Percentiles rank a stretch among this genome's conserved stretches.
Evolutionary conservation across 1,284 basidiomycete genomes (phyloP).

Genomic region (Tylopilus sp.): DNA sequence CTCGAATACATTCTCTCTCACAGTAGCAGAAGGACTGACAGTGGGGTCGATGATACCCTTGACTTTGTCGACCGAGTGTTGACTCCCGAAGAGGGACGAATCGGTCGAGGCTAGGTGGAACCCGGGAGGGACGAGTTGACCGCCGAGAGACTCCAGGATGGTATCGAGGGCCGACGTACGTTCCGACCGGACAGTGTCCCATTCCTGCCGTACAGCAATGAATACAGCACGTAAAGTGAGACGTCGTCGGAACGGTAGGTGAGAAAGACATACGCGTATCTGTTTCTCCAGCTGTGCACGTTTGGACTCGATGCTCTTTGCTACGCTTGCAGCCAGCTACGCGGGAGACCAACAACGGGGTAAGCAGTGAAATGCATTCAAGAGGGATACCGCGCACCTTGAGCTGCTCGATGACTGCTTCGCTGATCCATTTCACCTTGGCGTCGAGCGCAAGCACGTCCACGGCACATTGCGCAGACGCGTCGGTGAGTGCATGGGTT

Average conservation of each 20-base stretch:
- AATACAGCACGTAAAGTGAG: slow-evolving; percentile 47
- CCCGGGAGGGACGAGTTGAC: slow-evolving; percentile 77
- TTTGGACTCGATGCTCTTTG: slow-evolving; percentile 78
- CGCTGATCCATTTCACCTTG: slow-evolving; percentile 78
- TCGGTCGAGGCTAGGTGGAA: slow-evolving; percentile 75
- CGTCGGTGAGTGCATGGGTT: slow-evolving; percentile 68
- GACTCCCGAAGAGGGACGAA: slow-evolving; percentile 81
- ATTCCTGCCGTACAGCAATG: slow-evolving; percentile 64
- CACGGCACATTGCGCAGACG: slow-evolving; percentile 70
- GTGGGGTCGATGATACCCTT: slow-evolving; percentile 40
- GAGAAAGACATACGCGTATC: slow-evolving; percentile 61
- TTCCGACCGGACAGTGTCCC: slow-evolving; percentile 71
- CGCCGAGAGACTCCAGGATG: slow-evolving; percentile 76
- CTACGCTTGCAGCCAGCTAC: slow-evolving; percentile 77
- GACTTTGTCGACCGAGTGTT: slow-evolving; percentile 64
- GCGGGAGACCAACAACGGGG: neutral
- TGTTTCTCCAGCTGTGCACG: slow-evolving; percentile 67
- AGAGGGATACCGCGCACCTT: slow-evolving; percentile 59
- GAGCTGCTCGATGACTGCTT: slow-evolving; percentile 79
- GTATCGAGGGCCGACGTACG: slow-evolving; percentile 70
- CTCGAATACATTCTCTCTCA: slow-evolving; percentile 46
- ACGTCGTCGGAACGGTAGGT: slow-evolving; percentile 3
- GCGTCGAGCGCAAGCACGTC: slow-evolving; percentile 82
- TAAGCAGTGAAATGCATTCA: neutral
- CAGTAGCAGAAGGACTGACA: slow-evolving; percentile 61